Evolutionary conservation across 2,329 filamentous ascomycete genomes (phyloP), one percentile per base, ranked within the genome.

Genomic region (Aspergillus sp.): DNA sequence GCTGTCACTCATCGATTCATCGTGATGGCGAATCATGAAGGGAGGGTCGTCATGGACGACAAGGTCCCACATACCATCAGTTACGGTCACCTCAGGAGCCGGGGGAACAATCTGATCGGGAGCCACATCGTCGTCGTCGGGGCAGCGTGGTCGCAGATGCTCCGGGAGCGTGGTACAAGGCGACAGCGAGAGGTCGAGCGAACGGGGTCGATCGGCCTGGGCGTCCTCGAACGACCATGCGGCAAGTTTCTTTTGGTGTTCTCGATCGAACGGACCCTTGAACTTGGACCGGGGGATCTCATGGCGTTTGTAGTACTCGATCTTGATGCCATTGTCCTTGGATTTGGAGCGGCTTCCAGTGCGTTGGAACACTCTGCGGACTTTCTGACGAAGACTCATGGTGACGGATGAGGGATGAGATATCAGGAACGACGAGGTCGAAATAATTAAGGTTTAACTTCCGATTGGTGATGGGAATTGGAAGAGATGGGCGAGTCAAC

Each of bases 261-360:
- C 74, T 54, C 74, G 74, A 61, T 82, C 78, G 62, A 80, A 78
- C 0, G 78, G 80, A 10, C 80, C 80, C 14, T 73, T 73, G 63
- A 82, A 82, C 58, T 82, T 82, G 32, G 80, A 80, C 16, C 72
- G 75, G 1, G 80, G 80, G 18, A 80, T 73, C 65, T 82, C 80
- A 65, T 76, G 67, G 20, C 78, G 77, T 58, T 77, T 77, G 68
- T 81, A 82, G 63, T 82, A 78, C 72, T 81, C 75, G 59, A 81
- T 73, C 60, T 79, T 78, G 50, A 77, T 77, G 39, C 73, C 70
- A 54, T 74, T 68, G 45, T 66, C 67, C 39, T 67, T 66, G 55
- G 63, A 53, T 57, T 65, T 65, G 61, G 65, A 29, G 54, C 59
- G 63, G 55, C 66, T 60, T 16, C 66, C 66, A 36, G 65, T 58